Base-by-base conservation (phyloP, 208 protist species). In the Sergeia podlipaevii region DNA sequence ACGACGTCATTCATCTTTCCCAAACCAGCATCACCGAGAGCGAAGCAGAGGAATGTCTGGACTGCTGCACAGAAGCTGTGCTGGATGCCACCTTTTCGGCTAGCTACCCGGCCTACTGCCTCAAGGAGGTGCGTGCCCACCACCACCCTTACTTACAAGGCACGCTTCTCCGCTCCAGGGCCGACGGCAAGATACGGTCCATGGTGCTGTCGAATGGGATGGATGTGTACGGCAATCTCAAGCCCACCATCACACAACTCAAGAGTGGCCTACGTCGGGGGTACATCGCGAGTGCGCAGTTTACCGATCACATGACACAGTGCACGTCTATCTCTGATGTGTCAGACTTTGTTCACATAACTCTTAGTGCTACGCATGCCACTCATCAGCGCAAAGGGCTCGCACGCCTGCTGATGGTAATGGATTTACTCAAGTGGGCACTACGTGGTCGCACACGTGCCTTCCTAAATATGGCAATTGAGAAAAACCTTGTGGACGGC, bases 381-480 rank as follows among this genome's bases (percentile, higher is more conserved):
- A 32, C 56, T 17, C 70, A 83, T 34, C 81, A 84, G 42, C 60
- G 71, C 3, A 32, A 60, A 15, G 75, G 79, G 3, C 77, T 93
- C 7, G 85, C 85, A 6, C 51, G 64, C 5, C 68, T 88, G 47
- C 66, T 93, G 10, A 81, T 93, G 75, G 43, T 69, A 45, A 53
- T 90, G 43, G 85, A 93, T 6, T 65, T 93, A 15, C 53, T 88
- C 7, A 80, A 80, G 42, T 93, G 85, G 85, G 75, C 70, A 10
- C 67, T 90, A 26, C 78, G 85, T 8, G 85, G 85, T n/a, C 81
- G 85, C 27, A 67, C 64, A 3, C 70, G 79, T 1, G 72, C 77
- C 10, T 90, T 83, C 42, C 51, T 93, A 33, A 93, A 93, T 50
- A 93, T 93, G 85, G 85, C 85, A 11, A 66, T 93, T 17, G 81